phyloP scores from a whole-genome alignment of 2,329 filamentous ascomycete genomes.

The Thyridium curvatum region DNA sequence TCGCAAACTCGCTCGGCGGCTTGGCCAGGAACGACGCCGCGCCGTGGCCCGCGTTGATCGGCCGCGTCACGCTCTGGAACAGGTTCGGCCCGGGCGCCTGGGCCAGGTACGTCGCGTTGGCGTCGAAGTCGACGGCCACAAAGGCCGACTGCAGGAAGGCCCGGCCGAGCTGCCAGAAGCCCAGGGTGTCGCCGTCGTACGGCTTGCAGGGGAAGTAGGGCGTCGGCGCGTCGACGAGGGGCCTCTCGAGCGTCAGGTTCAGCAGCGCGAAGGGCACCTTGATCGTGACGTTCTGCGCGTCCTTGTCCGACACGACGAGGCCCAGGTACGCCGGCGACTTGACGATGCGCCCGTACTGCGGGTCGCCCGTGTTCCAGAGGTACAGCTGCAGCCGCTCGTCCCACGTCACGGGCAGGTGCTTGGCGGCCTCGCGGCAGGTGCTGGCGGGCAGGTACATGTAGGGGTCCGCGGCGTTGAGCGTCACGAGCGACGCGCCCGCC shows the following conservation, averaged over 20 bases:
- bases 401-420: conserved; percentile 27
- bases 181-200: background rate
- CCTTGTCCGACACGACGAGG: conserved; percentile 26
- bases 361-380: conserved; percentile 28
- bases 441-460: conserved; percentile 30
- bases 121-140: conserved; percentile 9
- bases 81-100: conserved; percentile 12
- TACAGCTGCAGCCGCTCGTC: conserved; percentile 27
- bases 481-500: conserved; percentile 4
- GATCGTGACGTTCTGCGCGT: conserved; percentile 27
- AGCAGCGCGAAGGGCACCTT: conserved; percentile 33
- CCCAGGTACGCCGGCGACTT: conserved; percentile 32
- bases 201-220: conserved; percentile 14
- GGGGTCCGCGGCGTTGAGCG: conserved; percentile 19
- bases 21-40: no score
- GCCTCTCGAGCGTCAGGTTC: conserved; percentile 30
- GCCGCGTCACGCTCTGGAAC: conserved; percentile 5
- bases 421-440: conserved; percentile 30
- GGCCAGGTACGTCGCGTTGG: conserved; percentile 9
- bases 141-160: conserved; percentile 14
- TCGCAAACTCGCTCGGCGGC: no score
- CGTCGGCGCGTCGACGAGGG: conserved; percentile 16
- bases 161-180: conserved; percentile 9
- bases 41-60: background rate
- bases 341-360: conserved; percentile 27